phyloP scores from a whole-genome alignment of 2,329 filamentous ascomycete species.

The Pseudopyricularia cyperi region DNA sequence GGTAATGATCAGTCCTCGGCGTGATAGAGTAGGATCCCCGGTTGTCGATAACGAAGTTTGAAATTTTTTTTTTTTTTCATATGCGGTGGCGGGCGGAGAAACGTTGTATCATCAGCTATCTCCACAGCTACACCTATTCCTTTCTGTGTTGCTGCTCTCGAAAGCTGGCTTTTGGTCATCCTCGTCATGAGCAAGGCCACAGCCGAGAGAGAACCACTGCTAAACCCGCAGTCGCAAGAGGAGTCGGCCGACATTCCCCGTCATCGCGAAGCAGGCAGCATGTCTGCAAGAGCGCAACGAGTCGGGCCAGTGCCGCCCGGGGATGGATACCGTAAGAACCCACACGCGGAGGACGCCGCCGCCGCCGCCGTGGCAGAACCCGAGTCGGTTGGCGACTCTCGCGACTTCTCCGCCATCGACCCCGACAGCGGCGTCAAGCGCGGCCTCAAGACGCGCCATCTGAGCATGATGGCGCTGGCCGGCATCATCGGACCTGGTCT shows the following conservation, averaged over 20 bases:
- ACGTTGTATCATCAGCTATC: no score
- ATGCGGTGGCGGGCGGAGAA: no score
- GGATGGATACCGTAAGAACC: background rate
- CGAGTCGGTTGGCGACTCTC: background rate
- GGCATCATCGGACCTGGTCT: constrained; percentile 57
- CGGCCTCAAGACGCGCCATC: constrained; percentile 53
- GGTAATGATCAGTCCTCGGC: background rate
- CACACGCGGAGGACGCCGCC: background rate
- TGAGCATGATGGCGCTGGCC: constrained; percentile 53
- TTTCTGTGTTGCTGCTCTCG: no score
- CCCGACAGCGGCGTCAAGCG: constrained; percentile 53
- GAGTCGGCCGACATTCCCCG: no score
- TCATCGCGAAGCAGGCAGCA: background rate
- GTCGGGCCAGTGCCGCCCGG: background rate
- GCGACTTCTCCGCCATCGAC: constrained; percentile 35
- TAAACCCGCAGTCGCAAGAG: no score
- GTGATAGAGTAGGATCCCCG: background rate
- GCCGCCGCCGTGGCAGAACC: no score
- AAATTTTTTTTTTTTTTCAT: no score
- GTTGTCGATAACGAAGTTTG: background rate
- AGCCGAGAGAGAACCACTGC: no score
- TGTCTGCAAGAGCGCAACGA: background rate
- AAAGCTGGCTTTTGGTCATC: no score
- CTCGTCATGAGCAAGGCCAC: no score
- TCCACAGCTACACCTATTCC: no score